Conservation (phyloP, 805 yeast genomes). For the Sugiyamaella marilandica region DNA sequence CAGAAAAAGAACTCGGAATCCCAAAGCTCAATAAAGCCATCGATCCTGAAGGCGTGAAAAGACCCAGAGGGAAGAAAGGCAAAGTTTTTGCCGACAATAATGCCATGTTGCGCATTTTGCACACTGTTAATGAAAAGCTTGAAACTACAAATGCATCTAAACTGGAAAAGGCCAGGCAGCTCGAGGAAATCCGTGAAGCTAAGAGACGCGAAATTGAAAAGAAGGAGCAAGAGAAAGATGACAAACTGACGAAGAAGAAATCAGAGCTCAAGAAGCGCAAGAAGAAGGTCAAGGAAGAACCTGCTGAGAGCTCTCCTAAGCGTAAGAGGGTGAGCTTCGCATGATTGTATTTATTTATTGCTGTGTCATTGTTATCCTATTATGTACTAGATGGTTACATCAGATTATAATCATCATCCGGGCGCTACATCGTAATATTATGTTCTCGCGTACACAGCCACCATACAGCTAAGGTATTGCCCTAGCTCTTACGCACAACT, state of each 20-base stretch:
- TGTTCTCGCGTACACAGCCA: too few relatives aligned
- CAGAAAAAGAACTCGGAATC: slow-evolving; percentile 73
- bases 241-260: slow-evolving; percentile 64
- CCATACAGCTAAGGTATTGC: too few relatives aligned
- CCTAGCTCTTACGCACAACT: too few relatives aligned
- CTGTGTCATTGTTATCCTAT: not conserved
- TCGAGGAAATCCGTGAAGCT: slow-evolving; percentile 84
- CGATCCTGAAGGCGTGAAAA: slow-evolving; percentile 72
- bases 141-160: slow-evolving; percentile 81
- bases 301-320: slow-evolving; percentile 7
- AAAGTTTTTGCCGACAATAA: slow-evolving; percentile 46
- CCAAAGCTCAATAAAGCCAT: slow-evolving; percentile 80
- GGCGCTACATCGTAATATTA: not conserved
- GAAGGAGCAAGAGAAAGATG: slow-evolving; percentile 65
- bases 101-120: slow-evolving; percentile 69
- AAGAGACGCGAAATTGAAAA: slow-evolving; percentile 83
- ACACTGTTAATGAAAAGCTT: slow-evolving; percentile 73
- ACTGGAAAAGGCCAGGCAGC: slow-evolving; percentile 80
- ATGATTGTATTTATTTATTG: slow-evolving; percentile 7
- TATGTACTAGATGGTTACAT: not conserved
- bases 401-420: not conserved
- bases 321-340: slow-evolving; percentile 17
- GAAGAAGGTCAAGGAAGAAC: slow-evolving; percentile 14
- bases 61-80: slow-evolving; percentile 71
- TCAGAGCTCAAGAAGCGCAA: slow-evolving; percentile 16